Evolutionary conservation across 1,284 basidiomycete species (phyloP), one percentile per base, ranked within the genome.

Genomic region (Chiua sp.): DNA sequence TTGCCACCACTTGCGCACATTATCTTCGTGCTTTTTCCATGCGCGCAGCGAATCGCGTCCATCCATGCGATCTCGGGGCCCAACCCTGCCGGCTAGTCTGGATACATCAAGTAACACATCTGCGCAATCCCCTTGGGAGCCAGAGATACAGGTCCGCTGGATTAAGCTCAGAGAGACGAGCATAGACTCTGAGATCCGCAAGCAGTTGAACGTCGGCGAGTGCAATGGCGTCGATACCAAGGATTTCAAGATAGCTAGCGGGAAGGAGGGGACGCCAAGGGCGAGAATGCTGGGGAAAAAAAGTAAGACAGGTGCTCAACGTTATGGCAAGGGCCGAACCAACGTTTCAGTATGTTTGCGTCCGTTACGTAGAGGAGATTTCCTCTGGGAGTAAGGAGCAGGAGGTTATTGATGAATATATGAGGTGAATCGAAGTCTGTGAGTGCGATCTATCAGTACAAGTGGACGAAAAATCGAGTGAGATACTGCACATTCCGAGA

Each of bases 271-370:
- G 1, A 78, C 87, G 47, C 91, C 91, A 20, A 93, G 83, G 3
- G 90, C 89, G 46, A 93, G 79, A 18, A 92, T 77, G 13, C 89
- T 91, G 1, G 90, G 88, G 55, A 91, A 79, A 79, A 92, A 93
- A 73, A n/a, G n/a, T 91, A 92, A 2, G 90, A 84, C 51, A 93
- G 79, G 67, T 93, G 91, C 66, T 93, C 88, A 62, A 91, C 85
- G n/a, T 65, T 70, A 67, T 88, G 83, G 6, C 80, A 76, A 10
- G 85, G 79, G 3, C 59, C 50, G n/a, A 62, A 59, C 22, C 65
- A 15, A 13, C 61, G 57, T 64, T 66, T 39, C 67, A 62, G 42
- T 65, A 70, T 67, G 16, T 50, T 60, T 20, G 76, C 78, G 65
- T 90, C 87, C 2, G 89, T 90, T 15, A 89, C 87, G 65, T 91